A percentile compares a stretch with the other conserved stretches of the same genome.
Evolutionary conservation across 805 yeast species (phyloP).

Genomic region (Zygosaccharomyces bisporus): DNA sequence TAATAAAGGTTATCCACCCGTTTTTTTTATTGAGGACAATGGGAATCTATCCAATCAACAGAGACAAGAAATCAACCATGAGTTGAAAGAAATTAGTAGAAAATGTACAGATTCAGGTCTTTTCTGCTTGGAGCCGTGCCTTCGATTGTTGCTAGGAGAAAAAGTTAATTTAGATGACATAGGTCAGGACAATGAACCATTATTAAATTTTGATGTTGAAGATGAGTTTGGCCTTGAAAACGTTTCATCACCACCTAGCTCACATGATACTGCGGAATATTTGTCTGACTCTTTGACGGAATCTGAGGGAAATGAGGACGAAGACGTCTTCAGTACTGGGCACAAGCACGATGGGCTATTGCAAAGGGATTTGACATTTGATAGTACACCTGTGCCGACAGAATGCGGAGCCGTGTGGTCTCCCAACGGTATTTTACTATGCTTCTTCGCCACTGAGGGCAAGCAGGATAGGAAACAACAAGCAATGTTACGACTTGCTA

Average conservation of each 20-base stretch:
- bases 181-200: constrained; percentile 39
- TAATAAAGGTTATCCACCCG: constrained; percentile 44
- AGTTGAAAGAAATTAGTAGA: constrained; percentile 52
- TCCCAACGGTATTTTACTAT: constrained; percentile 68
- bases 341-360: constrained; percentile 7
- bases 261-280: constrained; percentile 37
- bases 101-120: constrained; percentile 53
- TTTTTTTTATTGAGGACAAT: constrained; percentile 72
- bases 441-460: constrained; percentile 68
- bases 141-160: constrained; percentile 80
- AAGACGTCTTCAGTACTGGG: constrained; percentile 24
- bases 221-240: constrained; percentile 36
- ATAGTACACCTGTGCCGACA: constrained; percentile 86
- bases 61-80: constrained; percentile 47
- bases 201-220: constrained; percentile 31
- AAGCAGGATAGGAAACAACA: constrained; percentile 39
- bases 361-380: constrained; percentile 41
- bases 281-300: constrained; percentile 35
- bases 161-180: constrained; percentile 46
- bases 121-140: constrained; percentile 76
- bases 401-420: constrained; percentile 94
- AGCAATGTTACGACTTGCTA: constrained; percentile 29
- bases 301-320: constrained; percentile 39
- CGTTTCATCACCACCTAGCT: constrained; percentile 33
- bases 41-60: constrained; percentile 55